Evolutionary conservation across 441 rosid genomes (phyloP).

Genomic region (Geranium incanum): DNA sequence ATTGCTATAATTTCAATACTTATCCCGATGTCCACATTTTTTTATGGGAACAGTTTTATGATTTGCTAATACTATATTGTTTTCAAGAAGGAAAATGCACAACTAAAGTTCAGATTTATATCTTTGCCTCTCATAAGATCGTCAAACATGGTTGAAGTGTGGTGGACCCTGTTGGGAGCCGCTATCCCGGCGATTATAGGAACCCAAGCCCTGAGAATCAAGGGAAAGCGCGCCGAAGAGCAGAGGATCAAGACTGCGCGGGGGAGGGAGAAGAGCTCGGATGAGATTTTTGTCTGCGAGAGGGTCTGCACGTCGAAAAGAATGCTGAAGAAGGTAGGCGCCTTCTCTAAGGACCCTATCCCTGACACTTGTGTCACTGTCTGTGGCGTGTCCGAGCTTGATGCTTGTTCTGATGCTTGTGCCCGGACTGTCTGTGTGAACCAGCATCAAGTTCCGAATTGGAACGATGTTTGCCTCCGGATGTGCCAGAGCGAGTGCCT

Average conservation of each 20-base stretch:
- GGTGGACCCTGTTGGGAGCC: conserved; percentile 52
- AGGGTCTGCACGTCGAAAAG: conserved; percentile 62
- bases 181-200: conserved; percentile 47
- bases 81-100: background rate
- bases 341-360: conserved; percentile 58
- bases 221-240: conserved; percentile 40
- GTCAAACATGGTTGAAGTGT: conserved; percentile 45
- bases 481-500: conserved; percentile 59
- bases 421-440: conserved; percentile 55
- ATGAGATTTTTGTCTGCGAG: conserved; percentile 53
- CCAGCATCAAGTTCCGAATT: conserved; percentile 54
- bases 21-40: background rate
- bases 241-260: conserved; percentile 48
- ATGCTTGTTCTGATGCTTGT: conserved; percentile 63
- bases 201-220: conserved; percentile 46
- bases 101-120: background rate
- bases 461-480: conserved; percentile 57
- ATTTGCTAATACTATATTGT: background rate
- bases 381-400: conserved; percentile 54
- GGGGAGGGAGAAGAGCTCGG: conserved; percentile 50
- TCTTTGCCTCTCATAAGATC: background rate
- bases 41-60: too few species aligned
- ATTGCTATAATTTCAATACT: background rate
- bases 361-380: conserved; percentile 56
- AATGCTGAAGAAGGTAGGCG: conserved; percentile 53